Percentiles rank a stretch among this genome's conserved stretches.
These are phyloP conservation scores for Arthroderma uncinatum DNA, from an alignment of 2,329 filamentous ascomycete species.

Conservation along the genomic window DNA sequence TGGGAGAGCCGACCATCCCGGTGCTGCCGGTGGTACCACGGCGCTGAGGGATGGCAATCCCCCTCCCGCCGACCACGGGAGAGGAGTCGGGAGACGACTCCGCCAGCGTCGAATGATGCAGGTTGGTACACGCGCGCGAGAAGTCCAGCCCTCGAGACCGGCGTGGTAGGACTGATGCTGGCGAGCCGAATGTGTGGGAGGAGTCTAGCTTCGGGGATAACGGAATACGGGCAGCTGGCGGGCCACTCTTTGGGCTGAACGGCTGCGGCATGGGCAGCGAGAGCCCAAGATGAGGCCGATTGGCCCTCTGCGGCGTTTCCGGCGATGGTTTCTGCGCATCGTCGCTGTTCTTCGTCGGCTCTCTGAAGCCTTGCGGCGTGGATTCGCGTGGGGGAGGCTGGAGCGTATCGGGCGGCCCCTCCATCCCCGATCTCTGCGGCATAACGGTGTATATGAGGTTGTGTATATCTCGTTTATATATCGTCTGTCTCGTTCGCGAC, in stretches of 20 bases:
- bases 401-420: background rate
- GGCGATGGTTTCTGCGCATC: conserved; percentile 43
- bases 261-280: conserved; percentile 58
- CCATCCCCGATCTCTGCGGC: background rate
- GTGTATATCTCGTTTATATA: no score
- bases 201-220: conserved; percentile 79
- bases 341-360: conserved; percentile 32
- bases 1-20: conserved; percentile 50
- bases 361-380: background rate
- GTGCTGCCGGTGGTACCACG: conserved; percentile 35
- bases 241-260: conserved; percentile 35
- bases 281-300: conserved; percentile 52
- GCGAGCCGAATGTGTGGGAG: conserved; percentile 73
- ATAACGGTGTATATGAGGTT: no score
- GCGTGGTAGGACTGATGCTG: conserved; percentile 75
- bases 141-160: conserved; percentile 87
- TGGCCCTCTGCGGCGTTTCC: conserved; percentile 62
- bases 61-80: conserved; percentile 65
- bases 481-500: no score
- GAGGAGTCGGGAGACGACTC: conserved; percentile 86
- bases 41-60: conserved; percentile 48
- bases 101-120: conserved; percentile 90
- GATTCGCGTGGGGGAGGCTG: background rate
- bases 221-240: conserved; percentile 50
- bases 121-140: conserved; percentile 79